Evolutionary conservation across 1,284 basidiomycete genomes (phyloP).

Genomic region (Schizophyllum commune): DNA sequence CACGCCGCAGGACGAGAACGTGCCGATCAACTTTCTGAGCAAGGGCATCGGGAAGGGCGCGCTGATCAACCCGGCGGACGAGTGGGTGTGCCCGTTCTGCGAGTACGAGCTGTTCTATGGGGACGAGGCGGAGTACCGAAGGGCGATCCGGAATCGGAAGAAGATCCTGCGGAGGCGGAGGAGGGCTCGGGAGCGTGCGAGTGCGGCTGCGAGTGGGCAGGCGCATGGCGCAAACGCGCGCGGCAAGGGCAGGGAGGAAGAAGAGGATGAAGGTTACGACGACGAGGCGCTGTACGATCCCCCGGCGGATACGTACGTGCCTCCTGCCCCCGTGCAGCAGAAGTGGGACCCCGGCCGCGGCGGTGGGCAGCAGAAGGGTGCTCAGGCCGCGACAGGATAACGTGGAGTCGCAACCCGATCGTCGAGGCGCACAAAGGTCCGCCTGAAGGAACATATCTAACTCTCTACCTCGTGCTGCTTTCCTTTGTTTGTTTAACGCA

Average conservation of each 20-base stretch:
- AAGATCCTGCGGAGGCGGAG: slow-evolving; percentile 68
- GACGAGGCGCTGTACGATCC: background rate
- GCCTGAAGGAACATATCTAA: too few relatives aligned
- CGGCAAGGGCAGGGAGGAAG: slow-evolving; percentile 22
- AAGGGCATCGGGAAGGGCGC: slow-evolving; percentile 14
- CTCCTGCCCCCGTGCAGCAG: slow-evolving; percentile 13
- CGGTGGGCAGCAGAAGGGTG: background rate
- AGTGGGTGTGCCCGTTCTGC: slow-evolving; percentile 87
- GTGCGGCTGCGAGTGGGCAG: slow-evolving; percentile 36
- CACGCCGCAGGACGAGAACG: slow-evolving; percentile 13
- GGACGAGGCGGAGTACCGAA: slow-evolving; percentile 53
- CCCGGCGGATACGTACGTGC: slow-evolving; percentile 9
- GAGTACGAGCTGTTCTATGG: slow-evolving; percentile 84
- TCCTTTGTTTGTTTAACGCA: background rate
- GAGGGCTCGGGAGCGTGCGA: slow-evolving; percentile 72
- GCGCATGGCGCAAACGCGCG: slow-evolving; percentile 15
- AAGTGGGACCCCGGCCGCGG: slow-evolving; percentile 6
- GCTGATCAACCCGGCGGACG: slow-evolving; percentile 60
- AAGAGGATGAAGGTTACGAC: slow-evolving; percentile 9
- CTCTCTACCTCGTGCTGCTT: background rate
- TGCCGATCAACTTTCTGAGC: background rate
- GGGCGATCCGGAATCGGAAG: slow-evolving; percentile 67
- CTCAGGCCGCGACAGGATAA: background rate
- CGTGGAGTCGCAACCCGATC: background rate
- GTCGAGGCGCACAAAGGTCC: too few relatives aligned